Evolutionary conservation across 345 rosid species (phyloP).

Genomic region (Dipteronia dyeriana): DNA sequence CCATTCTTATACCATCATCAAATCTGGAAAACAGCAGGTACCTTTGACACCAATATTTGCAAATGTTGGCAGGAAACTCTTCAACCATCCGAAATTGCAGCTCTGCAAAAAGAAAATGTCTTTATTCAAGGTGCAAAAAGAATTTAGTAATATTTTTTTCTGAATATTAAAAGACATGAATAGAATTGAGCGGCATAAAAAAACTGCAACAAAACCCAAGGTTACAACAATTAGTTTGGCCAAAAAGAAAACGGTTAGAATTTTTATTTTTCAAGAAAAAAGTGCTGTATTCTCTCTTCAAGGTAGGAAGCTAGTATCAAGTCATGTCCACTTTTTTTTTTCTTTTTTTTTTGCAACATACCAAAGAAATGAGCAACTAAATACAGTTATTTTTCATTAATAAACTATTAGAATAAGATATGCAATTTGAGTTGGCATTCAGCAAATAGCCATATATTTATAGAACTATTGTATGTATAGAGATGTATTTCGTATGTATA

Average conservation of each 20-base stretch:
- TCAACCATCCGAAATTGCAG: slow-evolving; percentile 34
- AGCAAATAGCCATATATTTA: background rate
- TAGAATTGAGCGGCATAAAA: background rate
- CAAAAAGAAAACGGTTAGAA: background rate
- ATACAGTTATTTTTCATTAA: background rate
- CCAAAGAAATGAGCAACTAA: background rate
- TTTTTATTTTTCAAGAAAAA: background rate
- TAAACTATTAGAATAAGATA: background rate
- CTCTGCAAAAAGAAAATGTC: slow-evolving; percentile 41
- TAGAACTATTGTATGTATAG: background rate
- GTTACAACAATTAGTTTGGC: background rate
- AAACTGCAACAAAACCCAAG: background rate
- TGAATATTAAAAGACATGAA: background rate
- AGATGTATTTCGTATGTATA: background rate
- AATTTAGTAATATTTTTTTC: background rate
- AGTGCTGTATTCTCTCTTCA: background rate
- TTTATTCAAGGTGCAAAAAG: background rate
- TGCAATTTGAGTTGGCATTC: background rate
- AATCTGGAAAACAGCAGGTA: slow-evolving; percentile 76
- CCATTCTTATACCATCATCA: slow-evolving; percentile 85
- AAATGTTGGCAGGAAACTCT: slow-evolving; percentile 44
- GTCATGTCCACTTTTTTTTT: background rate
- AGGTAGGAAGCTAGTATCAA: slow-evolving; percentile 4
- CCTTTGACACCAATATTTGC: slow-evolving; percentile 89
- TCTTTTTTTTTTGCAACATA: background rate